Conservation (phyloP, 306 rosid genomes). For the Cucurbita argyrosperma region DNA sequence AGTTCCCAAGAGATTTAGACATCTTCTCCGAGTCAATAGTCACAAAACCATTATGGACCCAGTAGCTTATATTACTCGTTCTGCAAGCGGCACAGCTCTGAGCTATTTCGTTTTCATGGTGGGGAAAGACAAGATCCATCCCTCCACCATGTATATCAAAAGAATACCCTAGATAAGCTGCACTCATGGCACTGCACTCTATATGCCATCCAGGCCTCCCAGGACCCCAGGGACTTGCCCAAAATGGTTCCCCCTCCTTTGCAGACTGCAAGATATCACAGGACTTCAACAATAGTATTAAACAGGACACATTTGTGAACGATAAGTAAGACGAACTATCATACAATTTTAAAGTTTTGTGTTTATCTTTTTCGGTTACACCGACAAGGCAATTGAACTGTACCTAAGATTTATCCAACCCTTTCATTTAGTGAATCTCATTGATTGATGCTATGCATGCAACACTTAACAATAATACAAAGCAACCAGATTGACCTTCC, state of each 20-base stretch:
- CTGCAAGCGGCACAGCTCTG: conserved; percentile 94
- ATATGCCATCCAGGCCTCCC: conserved; percentile 99
- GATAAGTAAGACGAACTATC: neutral
- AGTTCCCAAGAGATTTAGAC: conserved; percentile 95
- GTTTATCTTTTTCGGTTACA: neutral
- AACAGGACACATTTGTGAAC: neutral
- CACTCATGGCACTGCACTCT: conserved; percentile 99
- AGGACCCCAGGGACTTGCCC: conserved; percentile 98
- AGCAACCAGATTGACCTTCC: conserved; percentile 48
- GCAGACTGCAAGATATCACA: conserved; percentile 47
- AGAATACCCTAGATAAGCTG: conserved; percentile 65
- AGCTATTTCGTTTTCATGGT: conserved; percentile 97
- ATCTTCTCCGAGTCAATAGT: conserved; percentile 81
- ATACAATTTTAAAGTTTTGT: neutral
- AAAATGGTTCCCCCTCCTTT: conserved; percentile 89
- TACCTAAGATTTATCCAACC: neutral
- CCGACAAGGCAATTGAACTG: neutral
- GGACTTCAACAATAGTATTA: conserved; percentile 6
- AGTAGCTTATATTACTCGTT: conserved; percentile 64
- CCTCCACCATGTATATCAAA: conserved; percentile 99
- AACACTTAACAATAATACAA: neutral
- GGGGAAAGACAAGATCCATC: conserved; percentile 92
- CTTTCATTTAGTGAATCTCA: neutral
- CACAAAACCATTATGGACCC: conserved; percentile 95
- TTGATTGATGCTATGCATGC: neutral